Percentiles rank a stretch among this genome's conserved stretches.
These are phyloP conservation scores for Styphnolobium japonicum DNA, from an alignment of 306 rosid genomes.

Conservation along the genomic window DNA sequence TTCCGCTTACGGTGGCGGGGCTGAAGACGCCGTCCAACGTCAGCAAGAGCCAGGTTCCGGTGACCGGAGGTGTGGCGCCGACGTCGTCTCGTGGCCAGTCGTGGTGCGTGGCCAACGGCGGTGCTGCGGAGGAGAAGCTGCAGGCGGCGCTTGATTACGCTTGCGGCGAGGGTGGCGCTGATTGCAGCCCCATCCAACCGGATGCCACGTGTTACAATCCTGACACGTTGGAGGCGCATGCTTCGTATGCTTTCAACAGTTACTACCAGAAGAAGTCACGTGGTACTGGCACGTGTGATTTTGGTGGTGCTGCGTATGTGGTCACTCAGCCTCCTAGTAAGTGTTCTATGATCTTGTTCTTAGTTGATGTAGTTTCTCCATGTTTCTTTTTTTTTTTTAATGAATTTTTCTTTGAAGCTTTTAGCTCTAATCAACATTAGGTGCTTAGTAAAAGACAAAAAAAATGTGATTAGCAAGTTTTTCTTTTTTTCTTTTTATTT, in stretches of 20 bases:
- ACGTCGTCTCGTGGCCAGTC: conserved; percentile 14
- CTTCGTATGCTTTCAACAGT: conserved; percentile 68
- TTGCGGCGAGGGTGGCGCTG: conserved; percentile 61
- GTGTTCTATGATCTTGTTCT: background rate
- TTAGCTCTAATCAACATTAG: background rate
- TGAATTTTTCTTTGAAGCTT: too few species aligned
- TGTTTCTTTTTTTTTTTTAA: too few species aligned
- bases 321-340: conserved; percentile 57
- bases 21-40: background rate
- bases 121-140: conserved; percentile 33
- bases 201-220: conserved; percentile 66
- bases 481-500: too few species aligned
- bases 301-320: conserved; percentile 54
- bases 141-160: conserved; percentile 58
- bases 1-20: conserved; percentile 29
- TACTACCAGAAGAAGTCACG: conserved; percentile 53
- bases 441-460: too few species aligned
- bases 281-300: conserved; percentile 45
- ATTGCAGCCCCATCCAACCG: conserved; percentile 50
- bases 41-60: conserved; percentile 35
- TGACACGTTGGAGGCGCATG: conserved; percentile 53
- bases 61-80: background rate
- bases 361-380: too few species aligned
- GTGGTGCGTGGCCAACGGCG: conserved; percentile 69
- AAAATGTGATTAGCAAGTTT: too few species aligned